Conservation (phyloP, 202 grass and related monocot species). For the Setaria italica region DNA sequence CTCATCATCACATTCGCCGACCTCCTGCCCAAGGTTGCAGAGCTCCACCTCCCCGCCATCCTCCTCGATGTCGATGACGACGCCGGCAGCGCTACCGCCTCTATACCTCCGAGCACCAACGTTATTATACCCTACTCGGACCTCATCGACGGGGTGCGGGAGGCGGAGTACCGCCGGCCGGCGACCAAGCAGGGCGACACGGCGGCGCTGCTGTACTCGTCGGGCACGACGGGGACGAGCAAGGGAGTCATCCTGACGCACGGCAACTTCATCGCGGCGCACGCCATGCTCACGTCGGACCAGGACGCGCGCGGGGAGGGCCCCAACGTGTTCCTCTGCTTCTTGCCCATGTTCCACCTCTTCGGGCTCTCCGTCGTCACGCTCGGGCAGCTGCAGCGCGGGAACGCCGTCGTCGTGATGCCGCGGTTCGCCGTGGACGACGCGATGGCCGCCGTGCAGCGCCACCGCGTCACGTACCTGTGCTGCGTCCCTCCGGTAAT, state of each 20-base stretch:
- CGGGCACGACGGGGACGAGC: slow-evolving; percentile 86
- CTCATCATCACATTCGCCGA: slow-evolving; percentile 66
- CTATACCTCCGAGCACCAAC: slow-evolving; percentile 8
- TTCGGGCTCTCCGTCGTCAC: slow-evolving; percentile 79
- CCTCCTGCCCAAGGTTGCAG: slow-evolving; percentile 60
- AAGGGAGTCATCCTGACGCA: slow-evolving; percentile 91
- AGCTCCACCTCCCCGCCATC: slow-evolving; percentile 65
- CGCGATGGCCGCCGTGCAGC: slow-evolving; percentile 58
- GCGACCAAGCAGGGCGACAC: slow-evolving; percentile 62
- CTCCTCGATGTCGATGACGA: slow-evolving; percentile 50
- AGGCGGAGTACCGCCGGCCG: slow-evolving; percentile 55
- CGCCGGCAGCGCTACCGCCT: not conserved
- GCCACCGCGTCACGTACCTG: slow-evolving; percentile 63
- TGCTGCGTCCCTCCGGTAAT: slow-evolving; percentile 90
- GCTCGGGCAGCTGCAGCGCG: slow-evolving; percentile 70
- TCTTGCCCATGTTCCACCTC: slow-evolving; percentile 97
- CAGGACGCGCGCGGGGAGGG: slow-evolving; percentile 64
- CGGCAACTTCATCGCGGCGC: slow-evolving; percentile 79
- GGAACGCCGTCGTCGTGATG: slow-evolving; percentile 75
- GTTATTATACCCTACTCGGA: slow-evolving; percentile 56
- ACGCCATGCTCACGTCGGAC: slow-evolving; percentile 61
- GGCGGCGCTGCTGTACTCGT: slow-evolving; percentile 81
- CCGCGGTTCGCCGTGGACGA: slow-evolving; percentile 65
- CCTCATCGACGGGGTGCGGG: slow-evolving; percentile 50
- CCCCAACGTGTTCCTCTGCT: slow-evolving; percentile 82